Evolutionary conservation across 768 basidiomycete species (phyloP).

Genomic region (Lactifluus echinatus): DNA sequence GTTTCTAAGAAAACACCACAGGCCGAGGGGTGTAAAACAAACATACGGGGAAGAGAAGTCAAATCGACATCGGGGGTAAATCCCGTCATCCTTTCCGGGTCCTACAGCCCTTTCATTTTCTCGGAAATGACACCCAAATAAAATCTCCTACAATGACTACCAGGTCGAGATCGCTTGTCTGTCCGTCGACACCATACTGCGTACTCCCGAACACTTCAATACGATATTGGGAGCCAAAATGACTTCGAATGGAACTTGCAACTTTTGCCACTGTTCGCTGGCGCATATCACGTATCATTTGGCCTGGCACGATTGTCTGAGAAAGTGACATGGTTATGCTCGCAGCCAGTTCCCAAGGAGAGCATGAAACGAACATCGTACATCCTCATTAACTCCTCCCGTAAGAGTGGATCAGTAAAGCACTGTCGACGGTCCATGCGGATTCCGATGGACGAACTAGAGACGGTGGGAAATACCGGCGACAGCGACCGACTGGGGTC

Average conservation of each 20-base stretch:
- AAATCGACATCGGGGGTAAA: slow-evolving; percentile 24
- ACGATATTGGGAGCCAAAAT: slow-evolving; percentile 29
- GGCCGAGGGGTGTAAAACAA: not conserved
- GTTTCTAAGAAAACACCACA: not conserved
- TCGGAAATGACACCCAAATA: not conserved
- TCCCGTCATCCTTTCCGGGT: slow-evolving; percentile 26
- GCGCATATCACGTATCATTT: slow-evolving; percentile 3
- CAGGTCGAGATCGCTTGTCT: slow-evolving; percentile 43
- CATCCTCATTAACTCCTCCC: slow-evolving; percentile 6
- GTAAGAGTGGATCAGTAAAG: not conserved
- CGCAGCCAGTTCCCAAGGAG: not conserved
- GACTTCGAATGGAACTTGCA: not conserved
- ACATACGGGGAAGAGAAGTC: slow-evolving; percentile 26
- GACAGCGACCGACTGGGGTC: not conserved
- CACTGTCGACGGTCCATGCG: slow-evolving; percentile 1
- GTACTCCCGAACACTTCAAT: slow-evolving; percentile 43
- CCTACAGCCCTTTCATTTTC: slow-evolving; percentile 24
- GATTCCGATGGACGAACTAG: not conserved
- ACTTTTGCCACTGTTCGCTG: slow-evolving; percentile 10
- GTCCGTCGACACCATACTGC: slow-evolving; percentile 36
- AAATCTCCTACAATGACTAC: slow-evolving; percentile 38
- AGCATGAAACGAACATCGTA: not conserved
- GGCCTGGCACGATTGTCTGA: not conserved
- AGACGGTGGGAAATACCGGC: not conserved
- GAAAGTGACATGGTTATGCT: not conserved